Conservation (phyloP, 805 yeast species). For the Ogataea allantospora region DNA sequence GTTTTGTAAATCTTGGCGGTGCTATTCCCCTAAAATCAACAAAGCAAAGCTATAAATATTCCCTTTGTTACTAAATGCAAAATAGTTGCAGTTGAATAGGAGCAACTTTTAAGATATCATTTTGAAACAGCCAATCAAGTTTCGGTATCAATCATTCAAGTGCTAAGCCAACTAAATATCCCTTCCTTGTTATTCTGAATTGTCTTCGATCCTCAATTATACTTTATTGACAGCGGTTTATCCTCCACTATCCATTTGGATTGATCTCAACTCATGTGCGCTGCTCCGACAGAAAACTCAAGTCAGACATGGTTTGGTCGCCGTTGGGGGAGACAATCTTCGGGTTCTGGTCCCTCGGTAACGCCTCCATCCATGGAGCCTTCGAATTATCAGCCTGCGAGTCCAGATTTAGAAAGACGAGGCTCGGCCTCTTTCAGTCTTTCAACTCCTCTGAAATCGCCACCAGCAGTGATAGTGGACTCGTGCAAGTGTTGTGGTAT, state of each 20-base stretch:
- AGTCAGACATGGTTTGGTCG: constrained; percentile 5
- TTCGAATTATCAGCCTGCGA: background rate
- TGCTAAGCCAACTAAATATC: no score
- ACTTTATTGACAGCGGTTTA: constrained; percentile 3
- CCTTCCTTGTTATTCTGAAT: no score
- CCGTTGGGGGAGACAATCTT: constrained; percentile 5
- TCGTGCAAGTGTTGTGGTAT: constrained; percentile 50
- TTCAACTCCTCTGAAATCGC: constrained; percentile 1
- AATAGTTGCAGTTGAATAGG: no score
- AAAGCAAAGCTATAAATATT: no score
- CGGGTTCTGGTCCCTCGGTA: background rate
- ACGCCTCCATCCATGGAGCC: constrained; percentile 1
- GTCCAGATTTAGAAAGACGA: no score
- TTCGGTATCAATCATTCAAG: no score
- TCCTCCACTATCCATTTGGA: background rate
- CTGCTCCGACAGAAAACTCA: background rate
- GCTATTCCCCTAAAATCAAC: no score
- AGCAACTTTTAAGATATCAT: no score
- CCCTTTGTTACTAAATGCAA: no score
- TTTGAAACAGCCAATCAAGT: no score
- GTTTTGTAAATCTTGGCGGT: background rate
- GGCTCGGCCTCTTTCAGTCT: background rate
- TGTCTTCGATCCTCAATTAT: no score
- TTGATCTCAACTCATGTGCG: constrained; percentile 1
- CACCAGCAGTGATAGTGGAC: constrained; percentile 19